Percentiles rank a stretch among this genome's conserved stretches.
These are phyloP conservation scores for Metschnikowia picachoensis DNA, from an alignment of 805 yeast species.

Conservation along the genomic window DNA sequence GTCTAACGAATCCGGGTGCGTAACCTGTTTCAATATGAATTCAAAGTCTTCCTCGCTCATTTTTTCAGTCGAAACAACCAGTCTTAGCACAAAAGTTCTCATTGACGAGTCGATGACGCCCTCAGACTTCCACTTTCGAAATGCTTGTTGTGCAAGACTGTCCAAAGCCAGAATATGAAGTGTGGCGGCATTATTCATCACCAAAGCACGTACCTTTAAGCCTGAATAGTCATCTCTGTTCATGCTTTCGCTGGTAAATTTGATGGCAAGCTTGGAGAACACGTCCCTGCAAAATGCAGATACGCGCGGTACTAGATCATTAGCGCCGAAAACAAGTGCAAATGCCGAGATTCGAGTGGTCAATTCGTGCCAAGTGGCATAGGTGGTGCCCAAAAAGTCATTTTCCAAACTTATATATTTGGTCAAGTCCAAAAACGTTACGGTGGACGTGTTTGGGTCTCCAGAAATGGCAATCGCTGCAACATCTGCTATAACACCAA, in stretches of 20 bases:
- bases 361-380: slow-evolving; percentile 55
- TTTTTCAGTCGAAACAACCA: slow-evolving; percentile 38
- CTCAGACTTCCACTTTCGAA: slow-evolving; percentile 22
- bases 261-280: slow-evolving; percentile 29
- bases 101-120: slow-evolving; percentile 41
- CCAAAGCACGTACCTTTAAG: slow-evolving; percentile 33
- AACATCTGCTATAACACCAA: slow-evolving; percentile 53
- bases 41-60: slow-evolving; percentile 33
- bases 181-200: slow-evolving; percentile 40
- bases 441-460: slow-evolving; percentile 28
- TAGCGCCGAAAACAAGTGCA: slow-evolving; percentile 32
- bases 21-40: slow-evolving; percentile 43
- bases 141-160: slow-evolving; percentile 30
- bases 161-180: slow-evolving; percentile 37
- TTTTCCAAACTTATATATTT: slow-evolving; percentile 24
- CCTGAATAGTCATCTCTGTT: slow-evolving; percentile 26
- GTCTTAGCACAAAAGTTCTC: slow-evolving; percentile 39
- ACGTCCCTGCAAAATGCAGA: slow-evolving; percentile 23
- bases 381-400: slow-evolving; percentile 31
- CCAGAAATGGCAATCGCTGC: slow-evolving; percentile 49
- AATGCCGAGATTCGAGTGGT: slow-evolving; percentile 37
- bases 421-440: slow-evolving; percentile 43
- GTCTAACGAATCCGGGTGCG: slow-evolving; percentile 51
- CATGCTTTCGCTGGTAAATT: slow-evolving; percentile 16
- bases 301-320: background rate